Evolutionary conservation across 176 grass and related monocot species (phyloP).

Genomic region (Bromus sterilis): DNA sequence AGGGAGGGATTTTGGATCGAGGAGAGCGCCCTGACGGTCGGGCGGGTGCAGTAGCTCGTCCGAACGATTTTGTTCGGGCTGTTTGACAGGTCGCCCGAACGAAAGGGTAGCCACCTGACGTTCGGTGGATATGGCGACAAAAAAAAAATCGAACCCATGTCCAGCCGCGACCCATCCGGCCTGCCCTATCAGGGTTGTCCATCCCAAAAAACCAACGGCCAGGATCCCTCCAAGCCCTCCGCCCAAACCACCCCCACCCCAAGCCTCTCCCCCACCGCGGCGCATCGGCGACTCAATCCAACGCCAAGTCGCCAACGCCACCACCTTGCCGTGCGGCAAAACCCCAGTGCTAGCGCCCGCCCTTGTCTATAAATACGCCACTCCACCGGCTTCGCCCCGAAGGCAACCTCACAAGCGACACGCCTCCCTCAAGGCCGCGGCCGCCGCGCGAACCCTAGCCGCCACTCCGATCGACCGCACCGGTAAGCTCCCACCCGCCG

Average conservation of each 20-base stretch:
- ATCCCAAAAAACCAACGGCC: not conserved
- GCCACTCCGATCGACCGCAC: not conserved
- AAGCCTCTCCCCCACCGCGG: not conserved
- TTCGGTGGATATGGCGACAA: no score
- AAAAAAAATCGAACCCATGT: not conserved
- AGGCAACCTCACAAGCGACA: not conserved
- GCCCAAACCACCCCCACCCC: not conserved
- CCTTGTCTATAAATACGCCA: not conserved
- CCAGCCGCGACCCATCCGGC: not conserved
- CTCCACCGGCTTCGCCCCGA: conserved; percentile 6
- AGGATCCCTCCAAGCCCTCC: not conserved
- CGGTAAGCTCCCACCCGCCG: not conserved
- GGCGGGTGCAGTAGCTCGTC: no score
- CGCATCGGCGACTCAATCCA: not conserved
- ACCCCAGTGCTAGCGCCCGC: not conserved
- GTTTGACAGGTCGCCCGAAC: no score
- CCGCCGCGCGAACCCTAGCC: conserved; percentile 14
- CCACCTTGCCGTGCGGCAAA: not conserved
- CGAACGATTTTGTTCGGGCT: no score
- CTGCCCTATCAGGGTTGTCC: not conserved
- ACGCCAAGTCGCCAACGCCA: not conserved
- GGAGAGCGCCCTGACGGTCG: no score
- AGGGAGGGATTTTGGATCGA: no score
- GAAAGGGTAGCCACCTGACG: no score
- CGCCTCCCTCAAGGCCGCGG: not conserved